Conservation (phyloP, 2,329 filamentous ascomycete species). For the Xylariaceae sp. region DNA sequence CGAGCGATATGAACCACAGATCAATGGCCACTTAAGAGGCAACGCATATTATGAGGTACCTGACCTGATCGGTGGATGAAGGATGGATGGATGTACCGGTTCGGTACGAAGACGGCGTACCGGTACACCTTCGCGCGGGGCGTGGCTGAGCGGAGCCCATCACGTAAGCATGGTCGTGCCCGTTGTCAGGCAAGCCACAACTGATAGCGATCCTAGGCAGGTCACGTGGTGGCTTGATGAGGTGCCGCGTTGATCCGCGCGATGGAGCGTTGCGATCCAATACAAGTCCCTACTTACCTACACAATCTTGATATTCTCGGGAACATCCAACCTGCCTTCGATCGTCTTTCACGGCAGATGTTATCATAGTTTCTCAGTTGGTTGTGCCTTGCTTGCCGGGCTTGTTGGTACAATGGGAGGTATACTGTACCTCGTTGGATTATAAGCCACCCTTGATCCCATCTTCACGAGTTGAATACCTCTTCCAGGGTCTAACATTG, state of each 20-base stretch:
- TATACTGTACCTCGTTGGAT: background rate
- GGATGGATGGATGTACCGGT: no score
- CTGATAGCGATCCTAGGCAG: background rate
- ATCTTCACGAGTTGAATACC: background rate
- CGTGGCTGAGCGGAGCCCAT: background rate
- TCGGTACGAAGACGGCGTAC: no score
- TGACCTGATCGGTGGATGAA: background rate
- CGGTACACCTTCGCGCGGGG: background rate
- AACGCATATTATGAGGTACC: background rate
- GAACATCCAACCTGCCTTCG: background rate
- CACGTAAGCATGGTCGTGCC: slow-evolving; percentile 3
- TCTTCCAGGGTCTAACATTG: background rate
- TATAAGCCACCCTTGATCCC: background rate
- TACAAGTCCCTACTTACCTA: background rate
- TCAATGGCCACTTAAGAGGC: background rate
- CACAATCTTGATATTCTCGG: background rate
- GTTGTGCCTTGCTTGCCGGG: background rate
- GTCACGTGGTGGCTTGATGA: background rate
- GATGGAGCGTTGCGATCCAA: background rate
- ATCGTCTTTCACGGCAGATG: background rate
- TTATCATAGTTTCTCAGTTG: background rate
- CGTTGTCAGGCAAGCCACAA: background rate
- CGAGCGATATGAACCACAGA: background rate
- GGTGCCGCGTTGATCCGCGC: background rate
- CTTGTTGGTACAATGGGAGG: background rate